Conservation (phyloP, 2,329 filamentous ascomycete genomes). For the Dothidotthia symphoricarpi region DNA sequence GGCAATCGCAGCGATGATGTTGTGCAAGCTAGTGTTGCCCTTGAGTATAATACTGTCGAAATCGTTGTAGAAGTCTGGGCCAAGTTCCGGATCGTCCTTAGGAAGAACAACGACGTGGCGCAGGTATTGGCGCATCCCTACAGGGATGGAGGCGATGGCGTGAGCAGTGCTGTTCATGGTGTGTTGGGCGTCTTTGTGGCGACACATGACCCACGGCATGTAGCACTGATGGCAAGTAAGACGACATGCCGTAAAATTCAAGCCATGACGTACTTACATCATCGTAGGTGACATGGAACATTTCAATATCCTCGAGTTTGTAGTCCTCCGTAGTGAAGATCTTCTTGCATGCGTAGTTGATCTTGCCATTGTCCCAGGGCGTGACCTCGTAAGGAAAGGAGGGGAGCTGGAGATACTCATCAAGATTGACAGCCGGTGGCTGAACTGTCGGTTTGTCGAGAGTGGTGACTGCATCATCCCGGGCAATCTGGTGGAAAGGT, state of each 20-base stretch:
- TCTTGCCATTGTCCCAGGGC: neutral
- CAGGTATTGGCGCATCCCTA: neutral
- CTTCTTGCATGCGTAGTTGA: neutral
- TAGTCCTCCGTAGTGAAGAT: neutral
- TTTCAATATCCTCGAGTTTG: neutral
- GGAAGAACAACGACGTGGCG: slow-evolving; percentile 2
- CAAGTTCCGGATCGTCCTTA: neutral
- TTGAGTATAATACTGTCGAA: neutral
- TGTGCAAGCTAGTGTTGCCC: neutral
- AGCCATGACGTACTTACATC: neutral
- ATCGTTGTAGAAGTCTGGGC: neutral
- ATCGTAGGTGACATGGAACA: neutral
- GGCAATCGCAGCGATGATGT: neutral
- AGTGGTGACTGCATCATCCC: no score
- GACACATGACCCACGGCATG: slow-evolving; percentile 3
- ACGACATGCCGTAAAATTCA: neutral
- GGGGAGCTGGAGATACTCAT: neutral
- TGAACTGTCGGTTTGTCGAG: neutral
- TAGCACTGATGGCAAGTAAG: no score
- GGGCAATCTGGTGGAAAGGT: no score
- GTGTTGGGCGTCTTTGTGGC: neutral
- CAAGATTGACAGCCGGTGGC: neutral
- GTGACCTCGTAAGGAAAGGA: neutral
- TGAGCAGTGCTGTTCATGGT: neutral
- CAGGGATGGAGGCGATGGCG: neutral